Evolutionary conservation across 2,329 filamentous ascomycete species (phyloP).

Genomic region (Scorias spongiosa): DNA sequence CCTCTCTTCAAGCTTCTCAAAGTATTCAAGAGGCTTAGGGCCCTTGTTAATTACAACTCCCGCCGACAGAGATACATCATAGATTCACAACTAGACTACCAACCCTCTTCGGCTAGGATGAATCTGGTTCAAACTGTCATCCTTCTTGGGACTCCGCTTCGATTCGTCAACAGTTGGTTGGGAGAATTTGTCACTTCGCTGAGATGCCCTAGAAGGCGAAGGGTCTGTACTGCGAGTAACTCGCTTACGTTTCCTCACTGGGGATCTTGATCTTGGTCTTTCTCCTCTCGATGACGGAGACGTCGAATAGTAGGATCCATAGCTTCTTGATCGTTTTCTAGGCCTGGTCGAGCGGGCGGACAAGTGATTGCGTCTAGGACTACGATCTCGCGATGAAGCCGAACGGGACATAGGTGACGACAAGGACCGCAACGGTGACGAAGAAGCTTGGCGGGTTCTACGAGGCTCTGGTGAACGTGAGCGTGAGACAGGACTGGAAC

Average conservation of each 20-base stretch:
- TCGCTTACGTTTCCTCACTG: conserved; percentile 2
- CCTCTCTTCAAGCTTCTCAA: too few species aligned
- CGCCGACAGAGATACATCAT: too few species aligned
- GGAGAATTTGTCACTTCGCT: too few species aligned
- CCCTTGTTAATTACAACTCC: too few species aligned
- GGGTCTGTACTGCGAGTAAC: conserved; percentile 1
- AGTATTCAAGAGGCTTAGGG: too few species aligned
- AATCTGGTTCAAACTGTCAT: conserved; percentile 14
- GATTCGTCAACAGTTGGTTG: conserved; percentile 2
- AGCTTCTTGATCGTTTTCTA: conserved; percentile 8
- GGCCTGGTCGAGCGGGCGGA: conserved; percentile 9
- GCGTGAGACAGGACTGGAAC: conserved; percentile 7
- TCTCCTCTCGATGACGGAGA: conserved; percentile 8
- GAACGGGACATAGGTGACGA: conserved; percentile 1
- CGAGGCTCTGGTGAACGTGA: conserved; percentile 17
- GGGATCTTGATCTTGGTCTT: conserved; percentile 13
- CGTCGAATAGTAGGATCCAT: conserved; percentile 8
- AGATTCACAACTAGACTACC: conserved; percentile 3
- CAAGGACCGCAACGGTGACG: neutral
- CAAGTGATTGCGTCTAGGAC: conserved; percentile 6
- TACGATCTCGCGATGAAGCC: conserved; percentile 5
- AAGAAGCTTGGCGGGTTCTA: conserved; percentile 2
- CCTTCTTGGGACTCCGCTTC: conserved; percentile 2
- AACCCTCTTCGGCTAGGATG: conserved; percentile 21
- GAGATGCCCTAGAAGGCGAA: too few species aligned